Base-by-base conservation (phyloP, 148 eudicot genomes). In the Spergularia marina region DNA sequence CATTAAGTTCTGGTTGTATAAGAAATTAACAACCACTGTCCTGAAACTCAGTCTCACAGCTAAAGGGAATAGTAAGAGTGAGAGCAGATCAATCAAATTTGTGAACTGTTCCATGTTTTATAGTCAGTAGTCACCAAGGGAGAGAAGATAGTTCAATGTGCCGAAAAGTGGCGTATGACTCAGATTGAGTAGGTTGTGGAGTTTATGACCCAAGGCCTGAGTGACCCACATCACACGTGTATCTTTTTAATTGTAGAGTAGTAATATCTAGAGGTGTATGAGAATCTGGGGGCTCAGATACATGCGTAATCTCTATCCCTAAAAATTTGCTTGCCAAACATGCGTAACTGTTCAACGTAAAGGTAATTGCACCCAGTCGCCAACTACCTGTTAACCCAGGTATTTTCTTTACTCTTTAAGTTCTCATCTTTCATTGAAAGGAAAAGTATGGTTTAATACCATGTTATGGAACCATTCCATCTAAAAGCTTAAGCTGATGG, bases 251-350 rank as follows among this genome's bases (percentile, higher is more conserved):
- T 18, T 56, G 59, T 16, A 56, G 59, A 16, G 6, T 17, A 56
- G 59, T 56, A n/a, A 56, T 56, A n/a, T 15, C 59, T 36, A 60
- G 65, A 60, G 9, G 44, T 7, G 0, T 30, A 25, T 5, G 54
- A 14, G 53, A 6, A 7, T 6, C 23, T 39, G 25, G 20, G 16
- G 51, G 61, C 20, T 14, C 20, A 14, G 7, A 41, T 41, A 41
- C 44, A 41, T 41, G 7, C 10, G 10, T 9, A 2, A 6, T 44
- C 49, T 44, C 8, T 44, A 44, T 44, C 20, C 70, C n/a, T 47
- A 13, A 40, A 40, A 30, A 56, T 60, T 23, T 44, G 77, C 44
- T 65, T 75, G 60, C n/a, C 40, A 52, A 63, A 64, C 21, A 64
- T 52, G 36, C 17, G 41, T 1, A 59, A 55, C 23, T 74, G 16